Conservation (phyloP, 345 rosid genomes). For the Cardamine occulta region DNA sequence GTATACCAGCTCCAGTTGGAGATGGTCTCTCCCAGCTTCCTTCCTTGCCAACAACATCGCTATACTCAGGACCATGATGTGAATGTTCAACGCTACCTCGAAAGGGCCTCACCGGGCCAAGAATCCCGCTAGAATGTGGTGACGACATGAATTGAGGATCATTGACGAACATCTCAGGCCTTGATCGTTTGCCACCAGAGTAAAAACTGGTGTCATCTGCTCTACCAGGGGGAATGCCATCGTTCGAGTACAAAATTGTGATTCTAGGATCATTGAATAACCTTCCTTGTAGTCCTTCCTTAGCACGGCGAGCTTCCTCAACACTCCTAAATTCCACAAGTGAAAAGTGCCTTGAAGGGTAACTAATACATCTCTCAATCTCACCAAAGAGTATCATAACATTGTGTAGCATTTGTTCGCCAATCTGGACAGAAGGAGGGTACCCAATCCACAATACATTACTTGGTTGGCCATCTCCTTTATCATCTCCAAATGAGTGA, state of each 20-base stretch:
- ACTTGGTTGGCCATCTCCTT: conserved; percentile 74
- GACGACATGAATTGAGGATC: conserved; percentile 55
- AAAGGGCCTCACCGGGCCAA: conserved; percentile 52
- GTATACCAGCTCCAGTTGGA: conserved; percentile 59
- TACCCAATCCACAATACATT: conserved; percentile 90
- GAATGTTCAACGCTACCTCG: conserved; percentile 58
- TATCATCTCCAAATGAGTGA: conserved; percentile 54
- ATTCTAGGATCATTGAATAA: conserved; percentile 90
- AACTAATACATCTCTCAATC: conserved; percentile 74
- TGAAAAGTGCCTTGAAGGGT: conserved; percentile 77
- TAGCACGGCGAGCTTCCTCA: conserved; percentile 93
- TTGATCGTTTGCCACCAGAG: conserved; percentile 61
- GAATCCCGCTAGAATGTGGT: conserved; percentile 47
- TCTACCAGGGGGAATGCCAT: conserved; percentile 65
- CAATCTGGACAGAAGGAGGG: conserved; percentile 89
- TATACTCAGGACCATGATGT: conserved; percentile 58
- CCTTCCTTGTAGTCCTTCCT: conserved; percentile 93
- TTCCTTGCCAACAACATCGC: conserved; percentile 51
- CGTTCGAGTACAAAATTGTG: conserved; percentile 78
- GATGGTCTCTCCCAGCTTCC: conserved; percentile 72
- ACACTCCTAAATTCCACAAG: conserved; percentile 92
- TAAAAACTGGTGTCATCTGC: conserved; percentile 57
- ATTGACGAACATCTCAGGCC: conserved; percentile 55
- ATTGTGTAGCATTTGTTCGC: conserved; percentile 94
- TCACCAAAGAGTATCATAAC: conserved; percentile 97